These are phyloP conservation scores for Hygrophorus russula DNA, from an alignment of 768 basidiomycete genomes.

Conservation along the genomic window DNA sequence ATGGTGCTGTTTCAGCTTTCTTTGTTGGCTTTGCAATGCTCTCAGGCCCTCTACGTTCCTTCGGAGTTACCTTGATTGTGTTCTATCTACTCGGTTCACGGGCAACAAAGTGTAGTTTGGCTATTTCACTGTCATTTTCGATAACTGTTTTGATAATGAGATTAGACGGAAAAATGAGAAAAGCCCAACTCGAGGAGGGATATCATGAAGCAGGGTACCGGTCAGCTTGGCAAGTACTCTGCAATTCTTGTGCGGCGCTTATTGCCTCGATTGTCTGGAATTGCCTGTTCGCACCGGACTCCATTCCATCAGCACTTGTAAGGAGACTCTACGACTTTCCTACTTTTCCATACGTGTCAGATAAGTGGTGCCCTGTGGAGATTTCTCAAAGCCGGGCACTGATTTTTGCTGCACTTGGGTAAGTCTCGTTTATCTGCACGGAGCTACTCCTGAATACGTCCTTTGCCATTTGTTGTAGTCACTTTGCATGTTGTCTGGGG, in stretches of 20 bases:
- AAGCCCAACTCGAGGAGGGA: constrained; percentile 69
- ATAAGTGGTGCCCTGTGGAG: constrained; percentile 49
- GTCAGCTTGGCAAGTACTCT: constrained; percentile 70
- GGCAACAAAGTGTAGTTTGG: constrained; percentile 66
- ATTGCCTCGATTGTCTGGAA: constrained; percentile 57
- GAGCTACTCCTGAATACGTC: background rate
- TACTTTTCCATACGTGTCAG: constrained; percentile 22
- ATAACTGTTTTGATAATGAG: background rate
- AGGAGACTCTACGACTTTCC: constrained; percentile 5
- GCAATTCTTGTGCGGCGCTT: constrained; percentile 63
- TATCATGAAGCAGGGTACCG: constrained; percentile 66
- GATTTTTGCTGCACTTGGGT: constrained; percentile 61
- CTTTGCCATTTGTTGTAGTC: constrained; percentile 30
- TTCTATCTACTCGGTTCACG: constrained; percentile 76
- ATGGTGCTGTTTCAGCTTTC: constrained; percentile 71
- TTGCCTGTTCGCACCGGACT: constrained; percentile 35
- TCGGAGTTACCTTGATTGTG: constrained; percentile 55
- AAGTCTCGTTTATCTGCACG: constrained; percentile 10
- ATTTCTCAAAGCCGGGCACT: constrained; percentile 48
- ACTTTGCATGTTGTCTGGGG: constrained; percentile 82
- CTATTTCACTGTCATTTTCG: background rate
- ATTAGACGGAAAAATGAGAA: constrained; percentile 62
- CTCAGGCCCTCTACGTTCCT: constrained; percentile 50
- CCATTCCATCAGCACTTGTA: constrained; percentile 22
- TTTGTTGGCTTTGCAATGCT: constrained; percentile 66